These are phyloP conservation scores for Waitea zeae DNA, from an alignment of 1,284 basidiomycete species.

Conservation along the genomic window DNA sequence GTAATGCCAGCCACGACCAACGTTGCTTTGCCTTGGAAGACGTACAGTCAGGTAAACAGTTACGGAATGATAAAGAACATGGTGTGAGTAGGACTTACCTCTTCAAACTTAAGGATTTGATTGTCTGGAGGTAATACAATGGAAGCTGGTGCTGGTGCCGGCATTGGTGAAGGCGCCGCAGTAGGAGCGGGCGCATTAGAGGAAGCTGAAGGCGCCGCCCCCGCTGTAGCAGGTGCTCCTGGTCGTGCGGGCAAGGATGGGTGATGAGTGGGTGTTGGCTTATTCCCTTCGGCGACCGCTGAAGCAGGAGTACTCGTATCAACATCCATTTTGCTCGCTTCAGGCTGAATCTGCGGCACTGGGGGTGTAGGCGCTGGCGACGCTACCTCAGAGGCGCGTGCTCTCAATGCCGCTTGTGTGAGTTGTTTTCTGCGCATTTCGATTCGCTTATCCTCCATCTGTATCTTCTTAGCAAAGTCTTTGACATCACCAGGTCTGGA, in stretches of 20 bases:
- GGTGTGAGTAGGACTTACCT: conserved; percentile 29
- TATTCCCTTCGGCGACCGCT: too few relatives aligned
- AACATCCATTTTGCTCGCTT: too few relatives aligned
- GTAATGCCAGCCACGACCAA: conserved; percentile 64
- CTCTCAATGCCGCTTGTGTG: conserved; percentile 26
- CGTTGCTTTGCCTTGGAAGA: conserved; percentile 45
- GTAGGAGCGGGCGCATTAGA: conserved; percentile 9
- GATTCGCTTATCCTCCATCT: conserved; percentile 44
- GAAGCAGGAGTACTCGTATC: too few relatives aligned
- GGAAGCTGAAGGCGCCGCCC: conserved; percentile 9
- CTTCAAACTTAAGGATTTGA: conserved; percentile 39
- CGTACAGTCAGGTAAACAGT: not conserved
- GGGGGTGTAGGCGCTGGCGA: conserved; percentile 10
- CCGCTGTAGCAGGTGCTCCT: conserved; percentile 5
- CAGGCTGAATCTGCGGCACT: conserved; percentile 8
- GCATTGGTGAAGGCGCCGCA: conserved; percentile 7
- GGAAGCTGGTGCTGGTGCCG: conserved; percentile 14
- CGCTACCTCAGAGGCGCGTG: conserved; percentile 21
- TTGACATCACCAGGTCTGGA: conserved; percentile 49
- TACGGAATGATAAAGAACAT: not conserved
- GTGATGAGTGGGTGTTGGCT: too few relatives aligned
- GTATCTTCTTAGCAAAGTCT: conserved; percentile 52
- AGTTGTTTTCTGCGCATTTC: conserved; percentile 40
- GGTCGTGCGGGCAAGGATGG: conserved; percentile 6
- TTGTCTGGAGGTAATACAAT: conserved; percentile 23